These are phyloP conservation scores for Allodekkera sacchari DNA, from an alignment of 805 yeast species.

Conservation along the genomic window DNA sequence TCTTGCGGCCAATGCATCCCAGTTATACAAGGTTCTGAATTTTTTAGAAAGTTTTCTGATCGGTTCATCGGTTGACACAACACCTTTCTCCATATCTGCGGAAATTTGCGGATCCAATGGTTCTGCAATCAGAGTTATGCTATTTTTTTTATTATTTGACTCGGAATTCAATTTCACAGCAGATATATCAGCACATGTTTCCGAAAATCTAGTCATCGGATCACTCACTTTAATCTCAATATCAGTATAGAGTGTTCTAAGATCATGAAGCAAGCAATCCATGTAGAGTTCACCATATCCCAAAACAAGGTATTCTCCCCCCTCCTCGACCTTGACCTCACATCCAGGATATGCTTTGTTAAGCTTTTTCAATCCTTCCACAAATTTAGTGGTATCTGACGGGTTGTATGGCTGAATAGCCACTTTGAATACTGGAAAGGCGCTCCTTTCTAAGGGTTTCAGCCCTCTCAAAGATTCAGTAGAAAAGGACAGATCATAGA, in stretches of 20 bases:
- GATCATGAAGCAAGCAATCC: conserved; percentile 75
- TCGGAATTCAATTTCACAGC: conserved; percentile 57
- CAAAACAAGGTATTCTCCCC: conserved; percentile 74
- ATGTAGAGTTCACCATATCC: conserved; percentile 86
- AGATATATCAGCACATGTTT: conserved; percentile 61
- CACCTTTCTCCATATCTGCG: conserved; percentile 46
- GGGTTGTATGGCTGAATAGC: conserved; percentile 80
- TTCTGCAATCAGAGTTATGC: conserved; percentile 66
- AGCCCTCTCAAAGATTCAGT: conserved; percentile 23
- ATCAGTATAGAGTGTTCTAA: conserved; percentile 53
- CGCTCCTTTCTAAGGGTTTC: conserved; percentile 34
- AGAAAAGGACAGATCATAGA: conserved; percentile 28
- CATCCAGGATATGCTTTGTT: conserved; percentile 59
- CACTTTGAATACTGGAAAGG: conserved; percentile 61
- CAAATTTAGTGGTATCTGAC: conserved; percentile 63
- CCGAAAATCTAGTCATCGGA: conserved; percentile 74
- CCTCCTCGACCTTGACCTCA: conserved; percentile 69
- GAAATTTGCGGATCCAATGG: conserved; percentile 55
- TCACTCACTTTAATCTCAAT: conserved; percentile 76
- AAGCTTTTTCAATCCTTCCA: conserved; percentile 59
- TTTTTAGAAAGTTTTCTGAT: conserved; percentile 40
- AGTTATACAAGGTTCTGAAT: conserved; percentile 50
- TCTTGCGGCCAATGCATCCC: conserved; percentile 82
- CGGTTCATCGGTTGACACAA: conserved; percentile 25
- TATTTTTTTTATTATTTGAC: conserved; percentile 45